Evolutionary conservation across 768 basidiomycete genomes (phyloP), one percentile per base, ranked within the genome.

Genomic region (Hypholoma sublateritium): DNA sequence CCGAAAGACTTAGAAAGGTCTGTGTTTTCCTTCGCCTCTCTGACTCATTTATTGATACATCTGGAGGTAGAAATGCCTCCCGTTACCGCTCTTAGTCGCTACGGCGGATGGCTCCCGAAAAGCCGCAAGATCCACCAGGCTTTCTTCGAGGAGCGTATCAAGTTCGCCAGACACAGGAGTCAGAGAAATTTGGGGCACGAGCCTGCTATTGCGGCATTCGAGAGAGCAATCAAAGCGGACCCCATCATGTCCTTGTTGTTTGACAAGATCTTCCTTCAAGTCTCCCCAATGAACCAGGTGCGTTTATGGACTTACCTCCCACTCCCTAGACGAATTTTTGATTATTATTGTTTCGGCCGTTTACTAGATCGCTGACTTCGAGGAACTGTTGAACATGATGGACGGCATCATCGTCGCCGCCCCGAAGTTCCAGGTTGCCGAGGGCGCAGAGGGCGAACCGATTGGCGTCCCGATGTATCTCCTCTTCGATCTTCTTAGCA

Each of bases 381-480:
- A 69, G 56, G 67, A 70, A 41, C 69, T 81, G 68, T 66, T 80
- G 16, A 48, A 47, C 12, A 63, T 77, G 12, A 68, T 83, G 65
- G 74, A 83, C 62, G 62, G 70, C 47, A 68, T 81, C 65, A 59
- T 82, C 45, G 62, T 61, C n/a, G 70, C 73, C 24, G 74, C 81
- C 0, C 80, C 80, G 0, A 55, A 50, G 2, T 82, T 72, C 54
- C 54, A 55, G 34, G 17, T 47, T n/a, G 44, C 34, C 8, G 19
- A 8, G 13, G 54, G 34, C 68, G 72, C 72, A 9, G 62, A 73
- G 3, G 47, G 70, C n/a, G 73, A 71, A 14, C 62, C 77, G 11
- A 74, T 82, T 35, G 79, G 78, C 11, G 72, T 77, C 25, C 80
- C 82, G 8, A 75, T 84, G 63, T 74, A 78, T 53, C 75, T 76